These are phyloP conservation scores for Onygenales sp. DNA, from an alignment of 2,329 filamentous ascomycete species.

Conservation along the genomic window DNA sequence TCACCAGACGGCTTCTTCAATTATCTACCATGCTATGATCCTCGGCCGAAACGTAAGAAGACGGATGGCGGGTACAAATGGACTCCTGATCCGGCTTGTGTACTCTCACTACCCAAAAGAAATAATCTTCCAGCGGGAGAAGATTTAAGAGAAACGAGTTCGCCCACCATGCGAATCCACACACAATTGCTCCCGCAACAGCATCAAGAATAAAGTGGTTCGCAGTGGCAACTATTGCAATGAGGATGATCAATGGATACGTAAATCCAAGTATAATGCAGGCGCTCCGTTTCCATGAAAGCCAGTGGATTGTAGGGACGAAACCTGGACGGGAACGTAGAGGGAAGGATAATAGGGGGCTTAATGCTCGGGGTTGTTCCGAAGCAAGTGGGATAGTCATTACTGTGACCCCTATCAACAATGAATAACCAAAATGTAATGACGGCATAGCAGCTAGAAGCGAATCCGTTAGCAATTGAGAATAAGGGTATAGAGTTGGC, in stretches of 20 bases:
- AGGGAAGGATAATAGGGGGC: slow-evolving; percentile 24
- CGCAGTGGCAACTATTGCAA: slow-evolving; percentile 60
- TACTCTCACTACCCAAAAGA: slow-evolving; percentile 52
- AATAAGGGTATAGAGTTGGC: not conserved
- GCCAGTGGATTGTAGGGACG: slow-evolving; percentile 29
- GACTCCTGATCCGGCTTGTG: slow-evolving; percentile 47
- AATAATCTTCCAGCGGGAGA: slow-evolving; percentile 57
- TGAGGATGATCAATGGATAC: slow-evolving; percentile 57
- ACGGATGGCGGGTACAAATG: not conserved
- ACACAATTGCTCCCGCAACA: slow-evolving; percentile 57
- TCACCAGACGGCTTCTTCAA: too few relatives aligned
- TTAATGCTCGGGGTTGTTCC: slow-evolving; percentile 37
- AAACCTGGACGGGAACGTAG: slow-evolving; percentile 14
- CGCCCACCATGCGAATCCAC: slow-evolving; percentile 51
- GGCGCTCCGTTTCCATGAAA: slow-evolving; percentile 41
- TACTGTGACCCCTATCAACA: slow-evolving; percentile 62
- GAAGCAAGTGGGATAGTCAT: slow-evolving; percentile 54
- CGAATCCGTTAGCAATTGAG: not conserved
- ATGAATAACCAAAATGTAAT: slow-evolving; percentile 65
- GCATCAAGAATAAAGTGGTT: slow-evolving; percentile 67
- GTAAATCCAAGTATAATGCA: slow-evolving; percentile 46
- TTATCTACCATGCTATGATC: not conserved
- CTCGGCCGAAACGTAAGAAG: slow-evolving; percentile 12
- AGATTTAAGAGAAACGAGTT: slow-evolving; percentile 52
- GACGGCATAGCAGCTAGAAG: slow-evolving; percentile 61